These are phyloP conservation scores for Hypoxylon perforatum DNA, from an alignment of 495 filamentous ascomycete genomes.

Conservation along the genomic window DNA sequence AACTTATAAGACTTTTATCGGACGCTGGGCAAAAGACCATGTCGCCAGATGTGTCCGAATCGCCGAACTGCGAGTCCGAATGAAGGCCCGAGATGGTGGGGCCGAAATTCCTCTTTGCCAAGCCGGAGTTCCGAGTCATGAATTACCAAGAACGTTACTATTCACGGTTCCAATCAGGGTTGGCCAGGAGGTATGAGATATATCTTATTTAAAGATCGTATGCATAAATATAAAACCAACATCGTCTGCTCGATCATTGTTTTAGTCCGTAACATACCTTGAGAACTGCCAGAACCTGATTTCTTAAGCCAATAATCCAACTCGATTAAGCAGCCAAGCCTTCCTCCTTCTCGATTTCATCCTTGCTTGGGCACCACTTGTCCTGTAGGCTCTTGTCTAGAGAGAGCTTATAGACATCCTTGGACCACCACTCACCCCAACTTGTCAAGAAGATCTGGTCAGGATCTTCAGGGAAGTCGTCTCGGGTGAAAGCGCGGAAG, in stretches of 20 bases:
- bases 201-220: no score
- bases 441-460: constrained; percentile 59
- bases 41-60: neutral
- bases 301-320: neutral
- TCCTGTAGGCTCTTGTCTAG: constrained; percentile 57
- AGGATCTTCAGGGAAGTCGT: constrained; percentile 58
- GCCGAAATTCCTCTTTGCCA: no score
- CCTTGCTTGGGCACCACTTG: constrained; percentile 55
- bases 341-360: constrained; percentile 55
- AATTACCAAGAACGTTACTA: no score
- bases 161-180: no score
- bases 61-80: neutral
- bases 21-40: neutral
- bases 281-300: no score
- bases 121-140: no score
- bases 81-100: no score
- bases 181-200: no score
- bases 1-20: neutral
- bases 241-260: no score
- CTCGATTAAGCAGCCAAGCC: constrained; percentile 32
- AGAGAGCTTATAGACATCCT: constrained; percentile 48
- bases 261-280: no score
- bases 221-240: no score
- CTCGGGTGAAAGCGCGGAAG: constrained; percentile 51
- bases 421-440: constrained; percentile 62